Base-by-base conservation (phyloP, 805 yeast genomes). In the Candida caryicola region DNA sequence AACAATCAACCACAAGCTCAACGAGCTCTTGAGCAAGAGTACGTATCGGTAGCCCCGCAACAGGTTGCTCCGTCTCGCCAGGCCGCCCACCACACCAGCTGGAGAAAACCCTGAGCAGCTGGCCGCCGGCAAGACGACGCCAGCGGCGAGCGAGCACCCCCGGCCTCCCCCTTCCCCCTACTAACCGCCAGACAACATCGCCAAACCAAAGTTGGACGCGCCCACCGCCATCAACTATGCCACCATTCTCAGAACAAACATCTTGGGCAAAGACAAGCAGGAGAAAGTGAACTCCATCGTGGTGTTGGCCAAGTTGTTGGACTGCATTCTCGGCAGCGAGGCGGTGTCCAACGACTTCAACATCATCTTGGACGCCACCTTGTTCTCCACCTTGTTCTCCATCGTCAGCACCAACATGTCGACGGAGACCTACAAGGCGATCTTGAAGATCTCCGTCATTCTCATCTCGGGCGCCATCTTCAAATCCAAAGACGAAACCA, bases 261-360 rank as follows among this genome's bases (percentile, higher is more conserved):
- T 76, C 23, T 49, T 71, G 40, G 74, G 75, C 10, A 60, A 61
- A 34, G 75, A 71, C 41, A 72, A 71, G 38, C 69, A 71, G 34
- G 82, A 76, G 40, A 68, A 70, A 44, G 69, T 73, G 33, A 77
- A 74, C 53, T 66, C 77, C 2, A 71, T 79, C 7, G 73, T 74
- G 1, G 77, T 78, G 3, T 56, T 81, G 21, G 75, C 81, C 23
- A 76, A 71, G 45, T 60, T 76, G 18, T 55, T 78, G 31, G 81
- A 76, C 30, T 64, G 65, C 36, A 50, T 66, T 8, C 47, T 57
- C 7, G 58, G 63, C n/a, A 58, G 63, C 16, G 68, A 73, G 5
- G 74, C 77, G 4, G 54, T 55, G 15, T 57, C 62, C 14, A 59
- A 66, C 19, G 62, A 56, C 5, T 61, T 67, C 41, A 41, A 55